These are phyloP conservation scores for Perkinsus chesapeaki DNA, from an alignment of 169 alveolate species.

Conservation along the genomic window DNA sequence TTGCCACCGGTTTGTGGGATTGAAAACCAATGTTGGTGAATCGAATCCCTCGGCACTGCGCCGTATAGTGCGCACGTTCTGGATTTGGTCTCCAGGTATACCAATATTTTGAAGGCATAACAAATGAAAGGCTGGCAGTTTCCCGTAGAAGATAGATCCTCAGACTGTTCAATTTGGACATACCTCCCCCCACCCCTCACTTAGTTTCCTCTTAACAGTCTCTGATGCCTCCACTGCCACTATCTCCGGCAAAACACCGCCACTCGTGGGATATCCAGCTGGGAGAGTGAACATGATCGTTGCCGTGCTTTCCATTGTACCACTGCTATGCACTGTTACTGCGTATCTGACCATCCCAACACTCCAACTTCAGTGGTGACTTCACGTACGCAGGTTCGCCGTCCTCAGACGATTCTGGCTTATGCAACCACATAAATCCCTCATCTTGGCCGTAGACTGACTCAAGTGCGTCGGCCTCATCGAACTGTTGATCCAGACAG, in stretches of 20 bases:
- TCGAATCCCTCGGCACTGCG: too few species aligned
- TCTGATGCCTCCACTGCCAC: not conserved
- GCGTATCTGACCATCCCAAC: not conserved
- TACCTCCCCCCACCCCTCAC: not conserved
- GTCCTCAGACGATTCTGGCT: not conserved
- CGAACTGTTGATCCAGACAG: not conserved
- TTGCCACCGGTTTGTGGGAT: too few species aligned
- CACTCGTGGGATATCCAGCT: not conserved
- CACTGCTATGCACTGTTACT: not conserved
- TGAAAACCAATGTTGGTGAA: too few species aligned
- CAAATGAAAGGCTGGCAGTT: too few species aligned
- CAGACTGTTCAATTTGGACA: too few species aligned
- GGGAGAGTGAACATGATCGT: not conserved
- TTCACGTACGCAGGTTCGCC: not conserved
- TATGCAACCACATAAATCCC: not conserved
- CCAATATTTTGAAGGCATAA: too few species aligned
- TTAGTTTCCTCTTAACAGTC: not conserved
- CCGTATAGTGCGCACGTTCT: too few species aligned
- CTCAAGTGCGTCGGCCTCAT: not conserved
- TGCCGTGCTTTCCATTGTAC: not conserved
- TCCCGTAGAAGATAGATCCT: too few species aligned
- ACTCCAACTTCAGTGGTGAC: not conserved
- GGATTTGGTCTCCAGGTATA: too few species aligned
- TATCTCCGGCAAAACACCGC: not conserved
- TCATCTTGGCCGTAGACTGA: not conserved